Base-by-base conservation (phyloP, 1,139 yeast species). In the Kodamaea sp. region DNA sequence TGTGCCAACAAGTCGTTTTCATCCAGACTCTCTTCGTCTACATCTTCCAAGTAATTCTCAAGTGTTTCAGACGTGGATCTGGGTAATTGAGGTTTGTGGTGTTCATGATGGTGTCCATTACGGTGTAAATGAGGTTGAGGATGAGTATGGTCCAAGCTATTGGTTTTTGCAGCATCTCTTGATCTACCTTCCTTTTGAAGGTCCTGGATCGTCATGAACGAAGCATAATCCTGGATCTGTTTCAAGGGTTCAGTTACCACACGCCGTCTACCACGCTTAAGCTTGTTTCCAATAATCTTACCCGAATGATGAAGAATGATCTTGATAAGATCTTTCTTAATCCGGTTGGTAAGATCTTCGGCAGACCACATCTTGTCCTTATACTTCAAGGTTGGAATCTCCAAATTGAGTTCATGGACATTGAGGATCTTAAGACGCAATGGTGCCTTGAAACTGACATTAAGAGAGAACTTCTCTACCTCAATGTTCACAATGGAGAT, bases 401-500 rank as follows among this genome's bases (percentile, higher is more conserved):
- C 71, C 22, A 89, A 66, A 16, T 70, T 72, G 41, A 90, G 71
- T 42, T 80, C 77, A 43, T 84, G 83, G 10, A 89, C 84, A 55
- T 88, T 88, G 7, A 88, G 72, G 28, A 89, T 62, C 41, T 74
- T 76, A 35, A 81, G 63, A 34, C 75, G 72, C 28, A 85, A 84
- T 1, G 83, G 75, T 3, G 95, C 96, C 51, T 81, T 80, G 64
- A 86, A 87, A 40, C 95, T 84, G 15, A 88, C 71, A 27, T 80
- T 66, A 28, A 89, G 58, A 15, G 66, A 61, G 28, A 81, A 69
- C 23, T 73, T 67, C 4, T 72, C 63, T 26, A 89, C 70, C 27
- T 71, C 70, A 37, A 87, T 69, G 33, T 74, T 71, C 15, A 80
- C 76, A 28, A 87, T 76, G 25, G 84, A 78, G 43, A 83, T 71